Conservation (phyloP, 192 early-diverging fungal genomes). For the Chytriomyces confervae region DNA sequence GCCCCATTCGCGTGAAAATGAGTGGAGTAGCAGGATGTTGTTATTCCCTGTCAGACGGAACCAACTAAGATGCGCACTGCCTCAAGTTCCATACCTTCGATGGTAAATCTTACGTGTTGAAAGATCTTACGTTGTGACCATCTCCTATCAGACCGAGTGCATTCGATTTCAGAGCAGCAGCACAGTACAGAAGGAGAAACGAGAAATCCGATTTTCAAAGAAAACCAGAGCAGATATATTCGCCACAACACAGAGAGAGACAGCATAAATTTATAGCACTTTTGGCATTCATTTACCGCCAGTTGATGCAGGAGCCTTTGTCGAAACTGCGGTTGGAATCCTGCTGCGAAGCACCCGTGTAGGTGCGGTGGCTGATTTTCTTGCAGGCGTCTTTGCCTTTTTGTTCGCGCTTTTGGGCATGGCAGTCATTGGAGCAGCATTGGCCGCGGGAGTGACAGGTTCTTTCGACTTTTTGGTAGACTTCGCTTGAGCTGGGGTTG, state of each 20-base stretch:
- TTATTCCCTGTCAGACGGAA: too few relatives aligned
- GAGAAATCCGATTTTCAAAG: background rate
- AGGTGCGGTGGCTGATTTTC: background rate
- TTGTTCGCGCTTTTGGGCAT: background rate
- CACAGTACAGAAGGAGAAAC: background rate
- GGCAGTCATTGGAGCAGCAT: background rate
- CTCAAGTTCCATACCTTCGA: too few relatives aligned
- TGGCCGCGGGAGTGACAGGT: background rate
- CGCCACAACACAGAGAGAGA: too few relatives aligned
- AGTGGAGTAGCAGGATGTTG: too few relatives aligned
- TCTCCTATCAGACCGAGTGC: background rate
- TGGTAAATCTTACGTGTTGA: too few relatives aligned
- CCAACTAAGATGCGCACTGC: too few relatives aligned
- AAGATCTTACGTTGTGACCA: too few relatives aligned
- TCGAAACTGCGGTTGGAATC: background rate
- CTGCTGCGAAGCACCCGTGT: background rate
- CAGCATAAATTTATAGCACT: background rate
- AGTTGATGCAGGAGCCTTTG: background rate
- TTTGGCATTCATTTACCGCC: background rate
- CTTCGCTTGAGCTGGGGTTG: background rate
- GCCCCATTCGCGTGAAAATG: too few relatives aligned
- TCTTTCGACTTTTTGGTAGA: constrained; percentile 9
- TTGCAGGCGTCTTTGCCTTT: background rate
- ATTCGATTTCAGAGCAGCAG: background rate
- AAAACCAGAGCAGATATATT: too few relatives aligned